A percentile compares a stretch with the other conserved stretches of the same genome.
Evolutionary conservation across 2,329 filamentous ascomycete species (phyloP).

Genomic region (Fusarium sp.): DNA sequence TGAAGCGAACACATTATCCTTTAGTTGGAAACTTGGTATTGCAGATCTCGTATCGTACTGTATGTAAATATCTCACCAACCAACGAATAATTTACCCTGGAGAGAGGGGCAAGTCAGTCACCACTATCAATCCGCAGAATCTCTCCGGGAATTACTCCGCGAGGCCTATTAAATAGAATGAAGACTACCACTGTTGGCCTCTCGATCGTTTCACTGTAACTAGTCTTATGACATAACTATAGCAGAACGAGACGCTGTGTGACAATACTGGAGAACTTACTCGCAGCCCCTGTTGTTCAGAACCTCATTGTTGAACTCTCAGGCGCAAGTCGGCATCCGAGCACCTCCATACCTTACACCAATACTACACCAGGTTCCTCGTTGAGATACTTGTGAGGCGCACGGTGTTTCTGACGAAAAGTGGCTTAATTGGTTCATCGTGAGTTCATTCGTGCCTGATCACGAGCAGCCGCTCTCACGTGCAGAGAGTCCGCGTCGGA

Average conservation of each 20-base stretch:
- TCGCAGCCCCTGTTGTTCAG: conserved; percentile 15
- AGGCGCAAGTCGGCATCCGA: neutral
- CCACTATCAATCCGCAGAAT: conserved; percentile 36
- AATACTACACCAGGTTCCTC: neutral
- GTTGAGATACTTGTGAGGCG: neutral
- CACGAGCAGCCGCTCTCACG: conserved; percentile 23
- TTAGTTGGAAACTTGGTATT: neutral
- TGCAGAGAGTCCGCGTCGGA: conserved; percentile 4
- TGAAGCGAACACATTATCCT: neutral
- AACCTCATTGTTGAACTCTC: conserved; percentile 12
- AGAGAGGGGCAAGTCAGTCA: conserved; percentile 24
- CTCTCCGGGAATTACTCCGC: conserved; percentile 51
- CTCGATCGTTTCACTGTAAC: conserved; percentile 6
- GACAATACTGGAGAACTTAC: conserved; percentile 8
- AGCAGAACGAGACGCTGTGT: conserved; percentile 8
- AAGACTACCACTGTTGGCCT: conserved; percentile 19
- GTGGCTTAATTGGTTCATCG: conserved; percentile 14
- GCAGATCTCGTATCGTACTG: conserved; percentile 8
- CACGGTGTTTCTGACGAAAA: conserved; percentile 2
- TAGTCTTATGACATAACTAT: conserved; percentile 3
- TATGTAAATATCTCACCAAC: conserved; percentile 12
- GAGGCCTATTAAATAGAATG: conserved; percentile 37
- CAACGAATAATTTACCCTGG: conserved; percentile 39
- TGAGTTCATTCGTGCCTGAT: conserved; percentile 26
- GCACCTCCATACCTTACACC: neutral